Percentiles rank a stretch among this genome's conserved stretches.
phyloP scores from a whole-genome alignment of 23 red algal genomes.

The Gracilaria gracilis region DNA sequence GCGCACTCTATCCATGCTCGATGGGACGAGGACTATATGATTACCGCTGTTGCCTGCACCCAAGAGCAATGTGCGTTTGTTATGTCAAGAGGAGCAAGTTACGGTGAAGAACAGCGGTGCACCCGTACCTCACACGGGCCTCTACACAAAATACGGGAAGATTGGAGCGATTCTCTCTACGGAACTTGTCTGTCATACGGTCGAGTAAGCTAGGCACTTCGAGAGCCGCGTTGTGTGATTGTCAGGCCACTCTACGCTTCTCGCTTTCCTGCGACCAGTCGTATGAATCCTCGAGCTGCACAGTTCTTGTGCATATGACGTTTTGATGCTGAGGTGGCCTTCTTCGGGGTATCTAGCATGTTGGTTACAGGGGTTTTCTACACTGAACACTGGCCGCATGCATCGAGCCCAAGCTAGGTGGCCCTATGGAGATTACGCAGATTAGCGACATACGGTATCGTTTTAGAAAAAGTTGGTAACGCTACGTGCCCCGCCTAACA shows the following conservation, averaged over 20 bases:
- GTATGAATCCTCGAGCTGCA: conserved; percentile 9
- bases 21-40: conserved; percentile 99
- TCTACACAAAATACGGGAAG: conserved; percentile 97
- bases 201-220: conserved; percentile 73
- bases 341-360: not conserved
- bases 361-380: not conserved
- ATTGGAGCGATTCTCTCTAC: conserved; percentile 96
- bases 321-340: not conserved
- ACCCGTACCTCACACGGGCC: conserved; percentile 97
- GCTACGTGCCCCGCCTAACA: not conserved
- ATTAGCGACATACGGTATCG: not conserved
- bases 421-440: conserved; percentile 14
- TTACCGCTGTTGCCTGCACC: conserved; percentile 93
- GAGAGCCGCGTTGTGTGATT: not conserved
- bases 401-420: not conserved
- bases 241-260: not conserved
- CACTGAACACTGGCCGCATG: not conserved
- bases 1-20: conserved; percentile 92
- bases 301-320: conserved; percentile 2
- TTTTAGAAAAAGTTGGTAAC: not conserved
- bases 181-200: conserved; percentile 88
- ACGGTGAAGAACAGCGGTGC: conserved; percentile 97
- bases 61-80: conserved; percentile 96
- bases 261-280: not conserved
- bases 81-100: conserved; percentile 85